Evolutionary conservation across 2,329 filamentous ascomycete genomes (phyloP).

Genomic region (Cucurbitaria berberidis): DNA sequence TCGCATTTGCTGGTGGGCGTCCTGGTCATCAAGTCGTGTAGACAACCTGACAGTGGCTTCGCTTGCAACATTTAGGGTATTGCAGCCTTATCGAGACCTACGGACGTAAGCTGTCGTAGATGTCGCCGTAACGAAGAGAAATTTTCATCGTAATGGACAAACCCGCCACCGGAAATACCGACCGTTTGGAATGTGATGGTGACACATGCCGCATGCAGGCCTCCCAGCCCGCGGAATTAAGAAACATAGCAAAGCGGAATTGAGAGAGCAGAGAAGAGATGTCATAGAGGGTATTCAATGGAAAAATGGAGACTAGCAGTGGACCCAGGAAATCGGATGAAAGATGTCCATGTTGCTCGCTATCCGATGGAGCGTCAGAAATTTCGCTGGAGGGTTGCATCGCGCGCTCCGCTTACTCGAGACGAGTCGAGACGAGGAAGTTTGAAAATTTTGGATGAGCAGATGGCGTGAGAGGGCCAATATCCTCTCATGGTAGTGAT

Average conservation of each 20-base stretch:
- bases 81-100: background rate
- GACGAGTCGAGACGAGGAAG: background rate
- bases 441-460: background rate
- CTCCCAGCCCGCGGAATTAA: conserved; percentile 18
- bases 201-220: conserved; percentile 36
- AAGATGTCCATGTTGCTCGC: conserved; percentile 12
- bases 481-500: background rate
- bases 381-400: conserved; percentile 1
- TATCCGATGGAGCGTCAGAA: background rate
- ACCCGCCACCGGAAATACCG: conserved; percentile 14
- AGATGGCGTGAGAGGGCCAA: background rate
- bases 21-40: conserved; percentile 1
- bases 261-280: background rate
- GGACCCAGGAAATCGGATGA: conserved; percentile 23
- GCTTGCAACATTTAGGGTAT: background rate
- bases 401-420: background rate
- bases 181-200: conserved; percentile 21
- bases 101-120: background rate
- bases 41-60: conserved; percentile 1
- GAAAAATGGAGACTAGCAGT: conserved; percentile 13
- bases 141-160: conserved; percentile 12
- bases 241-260: conserved; percentile 6
- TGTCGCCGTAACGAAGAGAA: background rate
- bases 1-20: conserved; percentile 2
- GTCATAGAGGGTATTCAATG: conserved; percentile 16